phyloP scores from a whole-genome alignment of 2,329 filamentous ascomycete genomes.

The Colletotrichum aenigma region DNA sequence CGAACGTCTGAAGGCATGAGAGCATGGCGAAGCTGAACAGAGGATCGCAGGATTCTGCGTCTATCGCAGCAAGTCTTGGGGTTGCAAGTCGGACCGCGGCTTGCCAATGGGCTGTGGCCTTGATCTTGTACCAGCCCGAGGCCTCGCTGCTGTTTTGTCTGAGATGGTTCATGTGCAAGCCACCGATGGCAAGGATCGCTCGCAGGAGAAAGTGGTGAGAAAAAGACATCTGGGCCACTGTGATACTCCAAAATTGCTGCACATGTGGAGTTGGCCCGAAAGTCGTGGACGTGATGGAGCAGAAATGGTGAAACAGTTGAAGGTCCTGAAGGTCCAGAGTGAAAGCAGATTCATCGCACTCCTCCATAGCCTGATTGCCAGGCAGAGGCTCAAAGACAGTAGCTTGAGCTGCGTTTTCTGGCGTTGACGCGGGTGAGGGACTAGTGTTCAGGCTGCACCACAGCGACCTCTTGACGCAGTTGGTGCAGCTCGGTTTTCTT shows the following conservation, averaged over 20 bases:
- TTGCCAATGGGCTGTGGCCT: not conserved
- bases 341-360: not conserved
- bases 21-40: not conserved
- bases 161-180: not conserved
- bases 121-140: not conserved
- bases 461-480: not conserved
- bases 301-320: not conserved
- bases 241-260: not conserved
- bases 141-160: too few relatives aligned
- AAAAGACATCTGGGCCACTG: not conserved
- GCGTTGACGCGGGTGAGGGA: not conserved
- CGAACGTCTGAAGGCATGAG: not conserved
- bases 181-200: not conserved
- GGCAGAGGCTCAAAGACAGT: not conserved
- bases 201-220: not conserved
- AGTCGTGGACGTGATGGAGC: not conserved
- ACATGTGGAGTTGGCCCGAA: not conserved
- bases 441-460: not conserved
- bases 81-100: not conserved
- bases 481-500: not conserved
- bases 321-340: not conserved
- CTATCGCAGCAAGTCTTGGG: not conserved
- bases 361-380: not conserved
- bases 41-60: not conserved
- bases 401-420: rapidly evolving